Evolutionary conservation across 2,329 filamentous ascomycete species (phyloP), one percentile per base, ranked within the genome.

Genomic region (Gnomoniopsis smithogilvyi): DNA sequence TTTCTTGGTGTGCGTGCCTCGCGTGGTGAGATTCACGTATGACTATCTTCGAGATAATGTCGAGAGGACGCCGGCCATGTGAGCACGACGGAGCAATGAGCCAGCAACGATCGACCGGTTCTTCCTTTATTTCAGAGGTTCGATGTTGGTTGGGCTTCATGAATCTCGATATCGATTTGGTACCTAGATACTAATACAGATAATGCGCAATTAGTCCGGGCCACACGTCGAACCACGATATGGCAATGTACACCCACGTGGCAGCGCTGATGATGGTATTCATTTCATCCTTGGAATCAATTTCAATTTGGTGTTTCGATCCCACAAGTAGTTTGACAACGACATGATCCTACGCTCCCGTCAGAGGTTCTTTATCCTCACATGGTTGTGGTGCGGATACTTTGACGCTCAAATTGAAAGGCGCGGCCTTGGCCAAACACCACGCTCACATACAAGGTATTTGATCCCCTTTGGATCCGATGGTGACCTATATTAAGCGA

Each of bases 361-460:
- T 61, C 56, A 61, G 59, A 51, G 47, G 46, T 54, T 59, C 47
- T 36, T 46, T 53, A 56, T 59, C 56, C 49, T 43, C 36, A 49
- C 30, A 11, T 36, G 24, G 51, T 38, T 51, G 41, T 24, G 38
- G 34, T 19, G 30, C 51, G 55, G 48, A 51, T 30, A 47, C 50
- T 36, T 21, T 51, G 38, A 24, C 48, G 22, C 45, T 41, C 21
- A 46, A 26, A 4, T 34, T 4, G 8, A 30, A 41, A 41, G 8
- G 8, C 17, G 36, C 8, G 36, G 36, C 36, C 36, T 12, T 10
- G 41, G 43, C 24, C 59, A 58, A 58, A 49, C 59, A 55, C 4
- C 14, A 51, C 51, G 21, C 15, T 41, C 43, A 36, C 22, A 33
- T 34, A 10, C 17, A 58, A 61, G 55, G 36, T 61, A 61, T 51